These are phyloP conservation scores for Zizania palustris DNA, from an alignment of 202 grass and related monocot species.

Conservation along the genomic window DNA sequence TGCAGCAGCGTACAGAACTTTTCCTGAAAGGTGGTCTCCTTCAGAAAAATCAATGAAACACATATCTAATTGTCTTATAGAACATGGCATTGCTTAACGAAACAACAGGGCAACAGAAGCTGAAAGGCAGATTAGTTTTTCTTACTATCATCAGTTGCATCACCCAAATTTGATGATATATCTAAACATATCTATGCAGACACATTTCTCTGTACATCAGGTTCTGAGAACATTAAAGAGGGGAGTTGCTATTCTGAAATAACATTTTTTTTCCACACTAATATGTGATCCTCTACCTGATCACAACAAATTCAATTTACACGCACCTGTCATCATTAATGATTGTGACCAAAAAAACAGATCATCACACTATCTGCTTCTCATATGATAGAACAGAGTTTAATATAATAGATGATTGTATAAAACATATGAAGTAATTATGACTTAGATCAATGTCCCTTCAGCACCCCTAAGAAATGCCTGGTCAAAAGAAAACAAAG, in stretches of 20 bases:
- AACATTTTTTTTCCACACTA: neutral
- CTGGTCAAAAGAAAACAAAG: constrained; percentile 49
- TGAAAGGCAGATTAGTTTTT: neutral
- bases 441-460: constrained; percentile 62
- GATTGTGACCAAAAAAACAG: constrained; percentile 23
- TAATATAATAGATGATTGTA: constrained; percentile 39
- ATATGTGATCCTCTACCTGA: neutral
- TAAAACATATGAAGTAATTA: constrained; percentile 42
- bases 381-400: constrained; percentile 21
- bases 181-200: neutral
- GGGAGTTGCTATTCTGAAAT: neutral
- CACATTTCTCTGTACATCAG: neutral
- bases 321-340: constrained; percentile 22
- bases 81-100: neutral
- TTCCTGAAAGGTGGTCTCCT: too few relatives aligned
- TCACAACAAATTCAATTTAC: constrained; percentile 41
- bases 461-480: constrained; percentile 79
- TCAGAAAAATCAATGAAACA: too few relatives aligned
- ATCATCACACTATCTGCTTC: constrained; percentile 15
- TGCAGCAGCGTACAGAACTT: too few relatives aligned
- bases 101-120: neutral
- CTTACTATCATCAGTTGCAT: neutral
- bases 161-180: neutral
- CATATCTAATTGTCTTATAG: neutral
- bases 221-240: neutral